Conservation (phyloP, 495 filamentous ascomycete genomes). For the Acidiella bohemica region DNA sequence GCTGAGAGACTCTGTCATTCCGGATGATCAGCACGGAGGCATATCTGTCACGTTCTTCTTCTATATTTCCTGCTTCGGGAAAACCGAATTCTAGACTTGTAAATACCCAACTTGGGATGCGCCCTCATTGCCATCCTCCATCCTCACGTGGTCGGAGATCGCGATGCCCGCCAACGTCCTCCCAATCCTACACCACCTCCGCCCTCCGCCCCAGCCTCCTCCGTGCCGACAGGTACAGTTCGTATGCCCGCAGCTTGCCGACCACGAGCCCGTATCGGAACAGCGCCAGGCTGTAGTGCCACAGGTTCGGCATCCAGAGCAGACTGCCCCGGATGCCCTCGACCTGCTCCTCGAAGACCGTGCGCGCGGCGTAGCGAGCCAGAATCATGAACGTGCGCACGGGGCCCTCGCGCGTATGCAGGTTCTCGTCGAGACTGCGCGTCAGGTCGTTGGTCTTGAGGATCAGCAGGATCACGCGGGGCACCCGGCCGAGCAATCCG, state of each 20-base stretch:
- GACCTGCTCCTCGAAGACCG: constrained; percentile 76
- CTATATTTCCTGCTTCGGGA: no score
- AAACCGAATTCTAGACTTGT: no score
- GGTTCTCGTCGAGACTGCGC: constrained; percentile 81
- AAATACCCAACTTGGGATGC: no score
- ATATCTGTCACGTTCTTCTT: no score
- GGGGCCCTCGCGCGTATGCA: constrained; percentile 80
- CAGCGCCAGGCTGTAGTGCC: constrained; percentile 44
- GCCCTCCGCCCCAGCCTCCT: constrained; percentile 33
- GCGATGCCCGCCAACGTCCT: no score
- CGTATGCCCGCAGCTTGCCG: constrained; percentile 49
- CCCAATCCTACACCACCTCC: no score
- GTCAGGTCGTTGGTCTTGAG: constrained; percentile 98
- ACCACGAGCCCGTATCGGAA: constrained; percentile 47
- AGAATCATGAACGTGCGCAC: constrained; percentile 86
- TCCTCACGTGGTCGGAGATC: no score
- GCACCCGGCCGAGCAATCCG: constrained; percentile 76
- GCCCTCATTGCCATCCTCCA: no score
- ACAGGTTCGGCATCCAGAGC: constrained; percentile 41
- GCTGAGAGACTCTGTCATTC: no score
- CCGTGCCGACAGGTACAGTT: constrained; percentile 43
- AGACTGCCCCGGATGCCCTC: constrained; percentile 56
- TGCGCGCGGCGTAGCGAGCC: constrained; percentile 78
- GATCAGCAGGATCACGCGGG: constrained; percentile 83
- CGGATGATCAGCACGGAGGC: no score